phyloP scores from a whole-genome alignment of 83 land plant genomes.

The Picea mariana region DNA sequence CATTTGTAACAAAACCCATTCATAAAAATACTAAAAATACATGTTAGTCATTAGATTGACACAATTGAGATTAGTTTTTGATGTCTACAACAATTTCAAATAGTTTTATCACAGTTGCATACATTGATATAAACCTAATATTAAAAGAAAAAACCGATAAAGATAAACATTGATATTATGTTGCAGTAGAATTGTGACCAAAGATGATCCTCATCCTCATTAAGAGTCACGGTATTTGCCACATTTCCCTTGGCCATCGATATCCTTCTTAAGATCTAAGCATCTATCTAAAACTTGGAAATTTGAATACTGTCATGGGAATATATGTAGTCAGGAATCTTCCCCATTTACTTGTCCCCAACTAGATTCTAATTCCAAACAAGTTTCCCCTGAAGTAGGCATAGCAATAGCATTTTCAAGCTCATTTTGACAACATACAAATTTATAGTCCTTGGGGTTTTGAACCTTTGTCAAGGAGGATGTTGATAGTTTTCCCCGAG shows the following conservation, averaged over 20 bases:
- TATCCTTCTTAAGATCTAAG: background rate
- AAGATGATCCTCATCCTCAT: no score
- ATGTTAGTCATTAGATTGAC: no score
- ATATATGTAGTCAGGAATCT: background rate
- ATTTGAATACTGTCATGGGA: background rate
- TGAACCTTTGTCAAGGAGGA: background rate
- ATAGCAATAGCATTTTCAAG: background rate
- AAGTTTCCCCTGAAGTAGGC: background rate
- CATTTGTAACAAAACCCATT: no score
- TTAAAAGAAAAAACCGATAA: no score
- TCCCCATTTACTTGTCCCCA: background rate
- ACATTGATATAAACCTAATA: no score
- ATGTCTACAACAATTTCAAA: no score
- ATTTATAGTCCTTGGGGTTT: background rate
- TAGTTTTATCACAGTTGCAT: no score
- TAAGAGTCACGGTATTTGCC: no score
- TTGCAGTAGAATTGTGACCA: no score
- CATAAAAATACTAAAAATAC: no score
- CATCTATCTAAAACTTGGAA: background rate
- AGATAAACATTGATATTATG: no score
- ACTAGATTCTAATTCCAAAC: background rate
- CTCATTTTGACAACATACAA: background rate
- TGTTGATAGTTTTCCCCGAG: background rate
- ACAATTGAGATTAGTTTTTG: no score
- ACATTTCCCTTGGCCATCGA: background rate